These are phyloP conservation scores for Ustilago shanxiensis DNA, from an alignment of 1,284 basidiomycete species.

Conservation along the genomic window DNA sequence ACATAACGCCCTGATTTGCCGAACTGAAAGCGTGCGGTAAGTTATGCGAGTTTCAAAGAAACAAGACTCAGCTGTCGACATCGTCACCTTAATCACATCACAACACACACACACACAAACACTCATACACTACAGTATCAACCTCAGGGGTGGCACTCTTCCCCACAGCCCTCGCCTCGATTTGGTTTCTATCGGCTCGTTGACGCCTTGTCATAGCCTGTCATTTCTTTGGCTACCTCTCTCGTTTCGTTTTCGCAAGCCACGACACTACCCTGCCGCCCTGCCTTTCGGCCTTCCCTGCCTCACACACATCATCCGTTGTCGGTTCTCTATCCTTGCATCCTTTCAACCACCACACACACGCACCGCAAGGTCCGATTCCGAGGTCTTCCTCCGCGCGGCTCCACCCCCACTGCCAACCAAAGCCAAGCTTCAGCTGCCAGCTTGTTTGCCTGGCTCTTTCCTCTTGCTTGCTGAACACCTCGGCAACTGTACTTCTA, in stretches of 20 bases:
- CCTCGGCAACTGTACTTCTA: neutral
- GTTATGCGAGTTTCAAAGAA: neutral
- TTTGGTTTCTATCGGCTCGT: neutral
- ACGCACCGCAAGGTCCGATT: neutral
- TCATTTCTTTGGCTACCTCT: neutral
- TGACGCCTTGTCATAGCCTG: neutral
- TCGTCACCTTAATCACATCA: neutral
- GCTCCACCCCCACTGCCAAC: neutral
- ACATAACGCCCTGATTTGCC: constrained; percentile 7
- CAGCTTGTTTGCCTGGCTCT: neutral
- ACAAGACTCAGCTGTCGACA: constrained; percentile 6
- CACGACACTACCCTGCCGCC: neutral
- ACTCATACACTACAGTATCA: too few relatives aligned
- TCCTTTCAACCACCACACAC: neutral
- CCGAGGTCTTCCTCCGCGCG: constrained; percentile 18
- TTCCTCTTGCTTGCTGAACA: neutral
- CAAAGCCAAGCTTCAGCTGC: neutral
- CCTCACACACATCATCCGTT: neutral
- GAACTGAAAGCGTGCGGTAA: neutral
- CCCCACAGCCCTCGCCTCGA: neutral
- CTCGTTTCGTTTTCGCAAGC: neutral
- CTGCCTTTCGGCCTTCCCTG: neutral
- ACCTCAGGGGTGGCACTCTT: neutral
- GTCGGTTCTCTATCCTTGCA: neutral
- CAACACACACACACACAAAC: too few relatives aligned